A percentile compares a stretch with the other conserved stretches of the same genome.
phyloP scores from a whole-genome alignment of 1,139 yeast genomes.

The Geotrichum klebahnii region DNA sequence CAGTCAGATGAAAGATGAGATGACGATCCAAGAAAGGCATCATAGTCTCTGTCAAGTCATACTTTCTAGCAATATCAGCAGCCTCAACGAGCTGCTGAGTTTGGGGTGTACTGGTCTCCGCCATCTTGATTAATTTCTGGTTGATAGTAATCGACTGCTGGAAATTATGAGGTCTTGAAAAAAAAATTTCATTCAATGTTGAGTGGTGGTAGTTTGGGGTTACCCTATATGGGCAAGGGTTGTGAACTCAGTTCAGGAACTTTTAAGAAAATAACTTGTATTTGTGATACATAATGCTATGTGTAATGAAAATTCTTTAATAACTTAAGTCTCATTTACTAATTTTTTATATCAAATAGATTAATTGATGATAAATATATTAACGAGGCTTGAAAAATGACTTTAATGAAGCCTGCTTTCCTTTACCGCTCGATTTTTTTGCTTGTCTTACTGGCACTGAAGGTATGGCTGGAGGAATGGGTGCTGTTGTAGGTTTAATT shows the following conservation, averaged over 20 bases:
- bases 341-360: not conserved
- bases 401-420: conserved; percentile 17
- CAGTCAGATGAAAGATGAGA: conserved; percentile 51
- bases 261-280: no score
- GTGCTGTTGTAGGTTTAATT: not conserved
- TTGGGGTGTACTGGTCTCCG: conserved; percentile 7
- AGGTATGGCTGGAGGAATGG: conserved; percentile 2
- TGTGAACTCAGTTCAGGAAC: no score
- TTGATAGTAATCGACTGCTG: conserved; percentile 1
- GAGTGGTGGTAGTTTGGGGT: conserved; percentile 8
- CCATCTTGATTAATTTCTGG: conserved; percentile 1
- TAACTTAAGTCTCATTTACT: not conserved
- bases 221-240: conserved; percentile 15
- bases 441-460: not conserved
- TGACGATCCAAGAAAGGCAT: conserved; percentile 58
- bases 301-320: not conserved
- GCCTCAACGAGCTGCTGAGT: conserved; percentile 16
- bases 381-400: conserved; percentile 18
- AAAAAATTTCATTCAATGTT: conserved; percentile 12
- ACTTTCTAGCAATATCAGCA: conserved; percentile 28
- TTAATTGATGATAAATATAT: not conserved
- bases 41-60: conserved; percentile 52
- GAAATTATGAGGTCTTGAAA: not conserved
- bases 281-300: not conserved
- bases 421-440: conserved; percentile 14